Percentiles rank a stretch among this genome's conserved stretches.
phyloP scores from a whole-genome alignment of 1,284 basidiomycete genomes.

The Vanrija pseudolonga region DNA sequence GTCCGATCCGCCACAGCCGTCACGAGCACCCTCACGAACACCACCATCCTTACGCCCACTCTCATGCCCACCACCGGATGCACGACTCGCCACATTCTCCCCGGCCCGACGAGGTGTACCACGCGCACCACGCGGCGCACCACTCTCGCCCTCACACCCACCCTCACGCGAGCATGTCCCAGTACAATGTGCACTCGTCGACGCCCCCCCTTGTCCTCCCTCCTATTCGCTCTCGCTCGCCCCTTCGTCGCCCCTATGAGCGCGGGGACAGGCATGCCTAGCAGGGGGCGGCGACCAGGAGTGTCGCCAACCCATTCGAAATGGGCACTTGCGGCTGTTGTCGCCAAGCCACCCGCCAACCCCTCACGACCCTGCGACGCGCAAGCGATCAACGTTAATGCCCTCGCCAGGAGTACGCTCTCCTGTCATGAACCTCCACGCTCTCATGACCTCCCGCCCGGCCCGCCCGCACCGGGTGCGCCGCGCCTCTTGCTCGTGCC shows the following conservation, averaged over 20 bases:
- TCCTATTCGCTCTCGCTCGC: conserved; percentile 14
- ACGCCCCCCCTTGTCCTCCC: conserved; percentile 13
- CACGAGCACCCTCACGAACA: background rate
- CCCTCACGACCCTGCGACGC: no score
- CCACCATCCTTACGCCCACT: background rate
- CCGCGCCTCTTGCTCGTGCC: no score
- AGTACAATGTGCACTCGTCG: background rate
- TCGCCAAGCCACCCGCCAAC: no score
- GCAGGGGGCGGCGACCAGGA: no score
- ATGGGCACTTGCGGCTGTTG: no score
- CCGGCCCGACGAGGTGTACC: background rate
- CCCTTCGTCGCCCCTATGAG: conserved; percentile 8
- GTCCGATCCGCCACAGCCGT: no score
- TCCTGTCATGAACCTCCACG: no score
- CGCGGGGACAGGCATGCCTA: background rate
- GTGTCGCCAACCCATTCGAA: no score
- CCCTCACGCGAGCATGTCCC: background rate
- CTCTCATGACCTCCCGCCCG: no score
- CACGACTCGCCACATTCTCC: conserved; percentile 1
- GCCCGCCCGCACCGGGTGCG: no score
- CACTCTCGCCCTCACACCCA: conserved; percentile 1
- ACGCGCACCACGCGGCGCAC: background rate
- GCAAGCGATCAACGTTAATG: no score
- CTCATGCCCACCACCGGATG: background rate
- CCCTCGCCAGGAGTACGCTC: no score